Conservation (phyloP, 768 basidiomycete species). For the Saitozyma podzolica region DNA sequence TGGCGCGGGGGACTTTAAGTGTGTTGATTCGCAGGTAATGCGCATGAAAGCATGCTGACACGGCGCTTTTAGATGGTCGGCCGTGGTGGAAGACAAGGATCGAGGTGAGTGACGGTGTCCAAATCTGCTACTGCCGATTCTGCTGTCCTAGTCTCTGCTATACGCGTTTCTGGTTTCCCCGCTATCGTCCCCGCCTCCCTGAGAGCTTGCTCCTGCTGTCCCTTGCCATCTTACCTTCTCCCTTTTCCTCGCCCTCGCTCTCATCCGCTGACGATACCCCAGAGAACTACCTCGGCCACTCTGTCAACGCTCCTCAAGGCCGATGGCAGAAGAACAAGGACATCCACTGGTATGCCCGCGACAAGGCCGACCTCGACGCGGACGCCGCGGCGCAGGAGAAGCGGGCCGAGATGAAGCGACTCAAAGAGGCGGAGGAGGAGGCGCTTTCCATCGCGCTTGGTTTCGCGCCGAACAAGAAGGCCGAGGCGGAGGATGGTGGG, state of each 20-base stretch:
- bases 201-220: not conserved
- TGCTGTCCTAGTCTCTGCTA: too few species aligned
- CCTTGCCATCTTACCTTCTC: not conserved
- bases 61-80: conserved; percentile 32
- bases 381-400: conserved; percentile 49
- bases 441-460: conserved; percentile 76
- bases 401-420: conserved; percentile 70
- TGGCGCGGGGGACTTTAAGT: conserved; percentile 47
- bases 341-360: conserved; percentile 89
- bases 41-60: conserved; percentile 1
- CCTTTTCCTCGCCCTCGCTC: too few species aligned
- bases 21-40: not conserved
- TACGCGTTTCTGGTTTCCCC: too few species aligned
- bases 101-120: conserved; percentile 22
- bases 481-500: conserved; percentile 16
- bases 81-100: conserved; percentile 47
- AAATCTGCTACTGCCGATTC: too few species aligned
- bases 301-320: conserved; percentile 90
- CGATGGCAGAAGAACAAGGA: conserved; percentile 98
- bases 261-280: not conserved
- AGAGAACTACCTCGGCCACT: conserved; percentile 92
- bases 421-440: conserved; percentile 88
- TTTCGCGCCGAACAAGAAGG: conserved; percentile 32
- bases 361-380: conserved; percentile 54
- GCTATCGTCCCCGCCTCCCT: not conserved